These are phyloP conservation scores for Taphrina wiesneri DNA, from an alignment of 1,139 yeast species.

Conservation along the genomic window DNA sequence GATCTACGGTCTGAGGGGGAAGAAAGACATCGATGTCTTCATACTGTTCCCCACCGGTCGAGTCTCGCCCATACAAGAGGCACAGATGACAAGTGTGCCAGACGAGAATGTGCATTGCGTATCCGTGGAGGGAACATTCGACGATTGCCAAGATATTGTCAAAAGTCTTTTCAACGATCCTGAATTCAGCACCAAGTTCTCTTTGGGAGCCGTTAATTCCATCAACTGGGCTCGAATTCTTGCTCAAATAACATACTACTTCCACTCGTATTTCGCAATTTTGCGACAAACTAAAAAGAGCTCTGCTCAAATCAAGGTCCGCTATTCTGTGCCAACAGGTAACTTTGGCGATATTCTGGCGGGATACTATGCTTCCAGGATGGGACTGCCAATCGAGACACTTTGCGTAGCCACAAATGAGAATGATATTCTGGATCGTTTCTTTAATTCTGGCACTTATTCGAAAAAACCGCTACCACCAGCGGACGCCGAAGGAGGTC, in stretches of 20 bases:
- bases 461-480: slow-evolving; percentile 46
- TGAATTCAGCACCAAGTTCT: slow-evolving; percentile 83
- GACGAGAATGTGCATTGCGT: slow-evolving; percentile 92
- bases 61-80: slow-evolving; percentile 96
- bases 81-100: slow-evolving; percentile 97
- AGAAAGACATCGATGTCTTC: slow-evolving; percentile 93
- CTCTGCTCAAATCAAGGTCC: slow-evolving; percentile 51
- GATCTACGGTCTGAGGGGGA: slow-evolving; percentile 93
- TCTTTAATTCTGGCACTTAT: slow-evolving; percentile 80
- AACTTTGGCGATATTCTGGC: slow-evolving; percentile 98
- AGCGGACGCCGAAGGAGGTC: slow-evolving; percentile 42
- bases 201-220: slow-evolving; percentile 96
- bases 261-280: slow-evolving; percentile 82
- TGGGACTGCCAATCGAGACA: slow-evolving; percentile 90
- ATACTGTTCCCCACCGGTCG: slow-evolving; percentile 96
- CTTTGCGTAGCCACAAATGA: slow-evolving; percentile 93
- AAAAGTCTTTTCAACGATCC: slow-evolving; percentile 88
- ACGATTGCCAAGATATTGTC: slow-evolving; percentile 96
- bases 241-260: slow-evolving; percentile 96
- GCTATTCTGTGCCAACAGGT: slow-evolving; percentile 94
- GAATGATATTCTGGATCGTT: slow-evolving; percentile 91
- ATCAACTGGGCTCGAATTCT: slow-evolving; percentile 98
- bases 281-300: slow-evolving; percentile 46
- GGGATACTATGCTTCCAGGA: slow-evolving; percentile 87
- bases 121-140: slow-evolving; percentile 93